Evolutionary conservation across 1,284 basidiomycete species (phyloP).

Genomic region (Sanghuangporus weigelae): DNA sequence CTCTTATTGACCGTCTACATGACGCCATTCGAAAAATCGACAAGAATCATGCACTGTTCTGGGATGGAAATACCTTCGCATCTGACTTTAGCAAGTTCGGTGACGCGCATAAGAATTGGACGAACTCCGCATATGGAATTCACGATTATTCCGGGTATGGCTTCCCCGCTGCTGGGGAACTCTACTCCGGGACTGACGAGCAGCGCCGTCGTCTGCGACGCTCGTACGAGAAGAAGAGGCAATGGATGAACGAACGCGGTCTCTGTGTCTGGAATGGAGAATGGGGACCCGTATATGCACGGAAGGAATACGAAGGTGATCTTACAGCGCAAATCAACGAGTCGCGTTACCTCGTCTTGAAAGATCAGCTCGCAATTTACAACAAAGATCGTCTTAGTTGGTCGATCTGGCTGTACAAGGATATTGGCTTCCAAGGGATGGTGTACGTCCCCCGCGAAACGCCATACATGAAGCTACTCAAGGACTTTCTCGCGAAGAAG

Average conservation of each 20-base stretch:
- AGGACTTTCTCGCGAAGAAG: constrained; percentile 49
- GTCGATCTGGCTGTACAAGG: constrained; percentile 58
- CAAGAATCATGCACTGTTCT: constrained; percentile 35
- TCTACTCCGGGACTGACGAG: constrained; percentile 25
- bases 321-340: constrained; percentile 36
- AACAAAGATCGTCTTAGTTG: constrained; percentile 40
- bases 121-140: constrained; percentile 36
- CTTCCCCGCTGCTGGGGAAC: constrained; percentile 34
- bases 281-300: constrained; percentile 30
- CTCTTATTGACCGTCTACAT: constrained; percentile 36
- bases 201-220: constrained; percentile 29
- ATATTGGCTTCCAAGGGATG: constrained; percentile 55
- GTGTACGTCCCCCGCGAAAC: constrained; percentile 41
- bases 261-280: constrained; percentile 37
- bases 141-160: constrained; percentile 41
- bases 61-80: constrained; percentile 37
- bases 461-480: constrained; percentile 43
- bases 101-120: constrained; percentile 25
- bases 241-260: constrained; percentile 26
- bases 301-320: constrained; percentile 24
- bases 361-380: constrained; percentile 46
- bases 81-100: constrained; percentile 39
- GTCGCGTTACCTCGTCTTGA: constrained; percentile 37
- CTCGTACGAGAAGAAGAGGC: constrained; percentile 30
- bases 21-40: constrained; percentile 40